phyloP scores from a whole-genome alignment of 805 yeast genomes.

The Priceomyces melissophilus region DNA sequence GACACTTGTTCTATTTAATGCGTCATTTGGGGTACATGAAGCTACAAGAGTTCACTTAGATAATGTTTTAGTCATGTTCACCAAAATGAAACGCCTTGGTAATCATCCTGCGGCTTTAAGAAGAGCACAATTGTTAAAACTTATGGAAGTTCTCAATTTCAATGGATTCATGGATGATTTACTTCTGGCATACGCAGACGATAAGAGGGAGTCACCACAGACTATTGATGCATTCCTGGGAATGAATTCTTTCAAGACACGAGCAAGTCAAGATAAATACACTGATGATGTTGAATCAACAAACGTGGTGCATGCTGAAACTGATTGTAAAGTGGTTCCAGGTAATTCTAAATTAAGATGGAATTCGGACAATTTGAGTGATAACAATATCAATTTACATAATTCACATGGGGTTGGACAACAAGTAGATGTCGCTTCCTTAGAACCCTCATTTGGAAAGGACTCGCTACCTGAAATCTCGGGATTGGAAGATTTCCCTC shows the following conservation, averaged over 20 bases:
- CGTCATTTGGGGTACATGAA: constrained; percentile 79
- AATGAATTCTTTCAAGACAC: neutral
- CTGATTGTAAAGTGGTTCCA: neutral
- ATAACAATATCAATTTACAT: too few relatives aligned
- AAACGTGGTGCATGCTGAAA: neutral
- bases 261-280: neutral
- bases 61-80: constrained; percentile 66
- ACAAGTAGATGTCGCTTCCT: constrained; percentile 8
- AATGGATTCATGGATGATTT: constrained; percentile 60
- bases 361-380: too few relatives aligned
- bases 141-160: constrained; percentile 64
- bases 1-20: constrained; percentile 67
- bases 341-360: neutral
- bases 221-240: too few relatives aligned
- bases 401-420: neutral
- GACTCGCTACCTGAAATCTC: constrained; percentile 6
- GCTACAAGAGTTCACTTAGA: constrained; percentile 70
- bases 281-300: neutral
- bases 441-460: constrained; percentile 11
- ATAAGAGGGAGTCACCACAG: neutral
- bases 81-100: constrained; percentile 72
- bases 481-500: constrained; percentile 42
- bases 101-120: constrained; percentile 78
- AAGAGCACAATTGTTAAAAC: constrained; percentile 64
- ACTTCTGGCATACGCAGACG: constrained; percentile 46